A percentile compares a stretch with the other conserved stretches of the same genome.
Conservation (phyloP, 1,284 basidiomycete genomes). For the Cutaneotrichosporon sp. region DNA sequence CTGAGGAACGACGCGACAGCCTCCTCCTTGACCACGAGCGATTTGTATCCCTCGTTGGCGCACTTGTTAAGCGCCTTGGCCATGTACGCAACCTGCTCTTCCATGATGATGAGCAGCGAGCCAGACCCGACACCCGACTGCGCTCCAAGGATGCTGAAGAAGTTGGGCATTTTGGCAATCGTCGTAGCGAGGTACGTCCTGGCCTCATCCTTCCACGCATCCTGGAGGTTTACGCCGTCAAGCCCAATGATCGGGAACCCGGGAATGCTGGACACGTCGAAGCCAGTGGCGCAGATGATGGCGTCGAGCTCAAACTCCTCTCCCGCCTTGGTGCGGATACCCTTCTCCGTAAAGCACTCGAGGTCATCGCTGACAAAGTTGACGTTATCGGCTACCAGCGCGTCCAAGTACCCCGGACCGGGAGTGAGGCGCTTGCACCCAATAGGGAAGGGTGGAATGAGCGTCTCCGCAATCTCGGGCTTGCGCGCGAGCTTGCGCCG, state of each 20-base stretch:
- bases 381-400: slow-evolving; percentile 39
- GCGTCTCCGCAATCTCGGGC: slow-evolving; percentile 30
- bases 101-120: slow-evolving; percentile 26
- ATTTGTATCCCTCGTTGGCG: slow-evolving; percentile 19
- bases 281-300: slow-evolving; percentile 43
- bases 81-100: slow-evolving; percentile 29
- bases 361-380: slow-evolving; percentile 31
- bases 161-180: slow-evolving; percentile 41
- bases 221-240: slow-evolving; percentile 38
- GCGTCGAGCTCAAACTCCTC: slow-evolving; percentile 36
- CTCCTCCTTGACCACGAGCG: slow-evolving; percentile 31
- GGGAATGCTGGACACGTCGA: slow-evolving; percentile 38
- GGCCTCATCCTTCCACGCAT: slow-evolving; percentile 32
- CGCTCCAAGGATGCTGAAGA: slow-evolving; percentile 18
- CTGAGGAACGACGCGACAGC: slow-evolving; percentile 39
- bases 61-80: slow-evolving; percentile 24
- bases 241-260: slow-evolving; percentile 34
- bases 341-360: slow-evolving; percentile 31
- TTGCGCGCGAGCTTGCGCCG: slow-evolving; percentile 24
- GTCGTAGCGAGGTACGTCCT: slow-evolving; percentile 37
- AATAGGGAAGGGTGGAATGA: slow-evolving; percentile 33
- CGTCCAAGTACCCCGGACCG: slow-evolving; percentile 48
- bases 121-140: slow-evolving; percentile 19
- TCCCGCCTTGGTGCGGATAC: slow-evolving; percentile 27
- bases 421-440: slow-evolving; percentile 47